Base-by-base conservation (phyloP, 2,329 filamentous ascomycete species). In the Triangularia setosa region DNA sequence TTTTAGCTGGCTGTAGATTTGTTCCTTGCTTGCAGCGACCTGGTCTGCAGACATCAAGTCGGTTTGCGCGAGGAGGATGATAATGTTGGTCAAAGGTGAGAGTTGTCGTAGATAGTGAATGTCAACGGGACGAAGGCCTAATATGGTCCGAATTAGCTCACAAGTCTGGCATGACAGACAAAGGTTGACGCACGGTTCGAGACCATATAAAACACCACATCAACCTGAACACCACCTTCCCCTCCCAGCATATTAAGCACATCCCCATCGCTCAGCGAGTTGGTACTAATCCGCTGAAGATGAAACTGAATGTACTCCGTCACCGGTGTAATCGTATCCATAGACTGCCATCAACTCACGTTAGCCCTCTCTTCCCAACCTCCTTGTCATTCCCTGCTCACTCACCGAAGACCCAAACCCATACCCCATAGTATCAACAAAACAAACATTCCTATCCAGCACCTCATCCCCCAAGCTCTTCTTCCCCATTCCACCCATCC, bases 391-490 rank as follows among this genome's bases (percentile, higher is more conserved):
- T 12, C 30, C 35, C 16, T 40, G 9, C 33, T 35, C 16, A 40
- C 35, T 40, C 14, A 87, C 83, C 40, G 83, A 84, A 55, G 79
- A 80, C 55, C 81, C 82, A 68, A 74, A 78, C 48, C 81, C 79
- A 75, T 86, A 87, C 12, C 88, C 88, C 11, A 90, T 87, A 1
- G 91, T 94, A 77, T 98, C 94, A 64, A 97, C 88, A 73, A 99
- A 97, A 75, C 92, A 97, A 4, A 99, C 78, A 73, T 99, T 99
- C 28, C 94, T 86, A 73, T 98, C 94, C 55, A 98, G 79, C 44
- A 97, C 85, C 23, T 87, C 84, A 68, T 95, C 93, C 7, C 88
- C 87, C 60, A 87, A 79, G 72, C 90, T 94, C 73, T 88, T 91
- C 71, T 90, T 84, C 72, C 87, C 83, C 18, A n/a, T n/a, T n/a